Base-by-base conservation (phyloP, 192 early-diverging fungal species). In the Kappamyces sp. region DNA sequence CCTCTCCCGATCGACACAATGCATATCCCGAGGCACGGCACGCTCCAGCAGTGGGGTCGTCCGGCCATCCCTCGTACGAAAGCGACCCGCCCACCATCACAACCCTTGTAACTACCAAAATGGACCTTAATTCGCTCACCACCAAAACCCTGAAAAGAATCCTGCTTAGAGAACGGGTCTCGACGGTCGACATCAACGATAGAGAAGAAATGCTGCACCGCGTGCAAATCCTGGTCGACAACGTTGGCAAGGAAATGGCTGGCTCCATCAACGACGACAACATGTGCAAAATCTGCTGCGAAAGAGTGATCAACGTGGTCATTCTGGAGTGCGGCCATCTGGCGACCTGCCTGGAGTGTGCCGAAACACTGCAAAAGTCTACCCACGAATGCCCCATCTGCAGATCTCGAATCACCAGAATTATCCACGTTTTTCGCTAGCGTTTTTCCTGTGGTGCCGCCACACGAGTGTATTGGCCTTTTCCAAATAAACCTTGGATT, bases 251-350 rank as follows among this genome's bases (percentile, higher is more conserved):
- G 32, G 78, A 82, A 32, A 78, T 75, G 79, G 70, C 76, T 7
- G 64, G 59, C 53, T 34, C n/a, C 9, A 39, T 41, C 13, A 64
- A 68, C 0, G 89, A 90, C 36, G 84, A 89, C 40, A 69, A 74
- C n/a, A 49, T 87, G 36, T 92, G 90, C 74, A 84, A 67, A 44
- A 87, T 93, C 34, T 93, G 90, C 63, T 89, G 81, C 70, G 89
- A 90, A 66, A 79, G 78, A 8, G 72, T 76, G 13, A 75, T 87
- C 51, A 93, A 93, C 74, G 86, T 86, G 68, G 88, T 91, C 3
- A 86, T 91, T 66, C 68, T 91, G 46, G 84, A 90, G 64, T 93
- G 90, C 61, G 88, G 89, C 38, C 90, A 93, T 67, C 84, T 90
- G 85, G 82, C 82, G 35, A 86, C 89, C 34, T 93, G 70, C 65